These are phyloP conservation scores for Jamesozyma lodderae DNA, from an alignment of 805 yeast species.

Conservation along the genomic window DNA sequence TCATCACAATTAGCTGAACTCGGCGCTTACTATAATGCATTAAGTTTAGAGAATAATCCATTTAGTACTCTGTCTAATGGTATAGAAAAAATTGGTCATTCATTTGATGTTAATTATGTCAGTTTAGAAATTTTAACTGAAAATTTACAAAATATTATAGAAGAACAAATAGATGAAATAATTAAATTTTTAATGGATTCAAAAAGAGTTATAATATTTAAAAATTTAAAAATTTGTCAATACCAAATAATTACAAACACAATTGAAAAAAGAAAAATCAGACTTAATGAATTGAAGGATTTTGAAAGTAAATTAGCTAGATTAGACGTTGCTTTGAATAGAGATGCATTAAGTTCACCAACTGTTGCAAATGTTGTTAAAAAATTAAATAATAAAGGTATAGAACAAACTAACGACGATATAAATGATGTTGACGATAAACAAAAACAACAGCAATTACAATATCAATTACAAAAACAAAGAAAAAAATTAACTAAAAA, in stretches of 20 bases:
- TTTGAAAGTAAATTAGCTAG: slow-evolving; percentile 28
- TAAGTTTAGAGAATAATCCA: slow-evolving; percentile 44
- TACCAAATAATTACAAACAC: slow-evolving; percentile 35
- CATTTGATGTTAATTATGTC: slow-evolving; percentile 64
- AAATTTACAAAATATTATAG: slow-evolving; percentile 31
- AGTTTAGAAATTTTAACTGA: slow-evolving; percentile 38
- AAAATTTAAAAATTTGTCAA: slow-evolving; percentile 49
- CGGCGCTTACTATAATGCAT: slow-evolving; percentile 62
- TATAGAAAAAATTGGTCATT: slow-evolving; percentile 76
- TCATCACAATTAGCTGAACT: slow-evolving; percentile 62
- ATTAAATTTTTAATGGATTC: slow-evolving; percentile 29
- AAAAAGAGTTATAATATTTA: slow-evolving; percentile 45
- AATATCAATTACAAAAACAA: slow-evolving; percentile 11
- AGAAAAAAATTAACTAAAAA: slow-evolving; percentile 6
- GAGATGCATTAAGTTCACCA: slow-evolving; percentile 31
- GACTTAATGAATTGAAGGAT: slow-evolving; percentile 27
- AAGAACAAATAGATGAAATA: slow-evolving; percentile 34
- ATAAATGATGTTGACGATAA: neutral
- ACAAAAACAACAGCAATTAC: slow-evolving; percentile 5
- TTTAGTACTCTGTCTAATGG: slow-evolving; percentile 38
- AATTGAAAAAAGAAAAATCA: slow-evolving; percentile 28
- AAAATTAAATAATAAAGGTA: slow-evolving; percentile 5
- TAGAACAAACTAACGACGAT: neutral
- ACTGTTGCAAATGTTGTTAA: slow-evolving; percentile 14
- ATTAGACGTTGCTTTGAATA: slow-evolving; percentile 28